phyloP scores from a whole-genome alignment of 2,329 filamentous ascomycete species.

The Cordyceps tenuipes region DNA sequence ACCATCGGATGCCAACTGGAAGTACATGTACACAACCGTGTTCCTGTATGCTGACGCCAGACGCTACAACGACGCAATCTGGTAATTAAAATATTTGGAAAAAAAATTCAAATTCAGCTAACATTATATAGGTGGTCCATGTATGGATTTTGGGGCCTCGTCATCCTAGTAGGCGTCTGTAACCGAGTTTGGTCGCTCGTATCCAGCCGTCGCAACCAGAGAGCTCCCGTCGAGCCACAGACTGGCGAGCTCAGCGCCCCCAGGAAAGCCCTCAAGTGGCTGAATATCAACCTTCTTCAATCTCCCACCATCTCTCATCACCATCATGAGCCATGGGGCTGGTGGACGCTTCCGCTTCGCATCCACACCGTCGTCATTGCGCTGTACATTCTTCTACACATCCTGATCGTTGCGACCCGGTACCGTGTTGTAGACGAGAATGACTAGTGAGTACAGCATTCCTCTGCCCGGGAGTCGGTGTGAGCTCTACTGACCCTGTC shows the following conservation, averaged over 20 bases:
- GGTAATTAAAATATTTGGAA: background rate
- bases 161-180: constrained; percentile 10
- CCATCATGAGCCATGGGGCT: constrained; percentile 21
- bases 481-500: constrained; percentile 20
- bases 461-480: background rate
- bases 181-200: constrained; percentile 10
- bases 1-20: constrained; percentile 12
- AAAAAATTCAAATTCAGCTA: background rate
- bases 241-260: background rate
- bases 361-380: constrained; percentile 26
- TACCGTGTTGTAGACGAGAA: constrained; percentile 24
- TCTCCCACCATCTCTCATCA: constrained; percentile 14
- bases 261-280: background rate
- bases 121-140: constrained; percentile 8
- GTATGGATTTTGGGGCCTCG: constrained; percentile 15
- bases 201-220: background rate
- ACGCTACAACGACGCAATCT: constrained; percentile 9
- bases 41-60: constrained; percentile 9
- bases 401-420: constrained; percentile 21
- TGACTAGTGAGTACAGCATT: constrained; percentile 21
- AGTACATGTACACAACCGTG: constrained; percentile 5
- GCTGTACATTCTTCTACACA: constrained; percentile 24
- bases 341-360: constrained; percentile 29
- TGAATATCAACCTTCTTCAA: constrained; percentile 12
- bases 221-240: background rate